Evolutionary conservation across 163 green algal species (phyloP), one percentile per base, ranked within the genome.

Genomic region (Chloromonas sp.): DNA sequence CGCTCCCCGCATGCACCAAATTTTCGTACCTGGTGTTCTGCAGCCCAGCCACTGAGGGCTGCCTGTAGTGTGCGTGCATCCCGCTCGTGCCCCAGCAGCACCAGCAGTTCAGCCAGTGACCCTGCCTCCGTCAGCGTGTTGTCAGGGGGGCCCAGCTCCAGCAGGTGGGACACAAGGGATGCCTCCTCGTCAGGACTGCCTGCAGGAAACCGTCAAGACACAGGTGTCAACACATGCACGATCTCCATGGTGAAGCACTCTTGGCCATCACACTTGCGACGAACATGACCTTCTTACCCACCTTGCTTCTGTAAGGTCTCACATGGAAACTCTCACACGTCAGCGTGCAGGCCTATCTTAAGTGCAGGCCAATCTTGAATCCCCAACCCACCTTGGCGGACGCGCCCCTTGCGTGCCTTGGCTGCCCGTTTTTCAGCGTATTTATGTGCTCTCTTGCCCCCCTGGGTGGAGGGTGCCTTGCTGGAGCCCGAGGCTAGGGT

Each of bases 41-140:
- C 83, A 60, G 80, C 70, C 86, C 86, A 89, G 1, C 36, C 71
- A 3, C 79, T 71, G 3, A 89, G 8, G 0, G 86, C 83, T 1
- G 81, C 61, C 82, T 92, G 89, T 80, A 92, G 66, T 15, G 70
- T 82, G 13, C 82, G 82, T 2, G 89, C 89, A 66, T 92, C 89
- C 3, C 8, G 36, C 3, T 82, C 78, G 79, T 91, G 87, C 3
- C 86, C 89, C 79, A 91, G 71, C 60, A 89, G 15, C 70, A 92
- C 86, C 80, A 92, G 79, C 60, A 89, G 74, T 83, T 91, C 87
- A 2, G 15, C 79, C 79, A 92, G 84, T 78, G 77, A n/a, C 82
- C 82, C 84, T 89, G 85, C 61, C 84, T 76, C 2, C 83, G 3
- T 70, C 58, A 85, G 82, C 59, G 36, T 61, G 11, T 14, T 13